phyloP scores from a whole-genome alignment of 2,329 filamentous ascomycete genomes.

The Dothistroma pini region DNA sequence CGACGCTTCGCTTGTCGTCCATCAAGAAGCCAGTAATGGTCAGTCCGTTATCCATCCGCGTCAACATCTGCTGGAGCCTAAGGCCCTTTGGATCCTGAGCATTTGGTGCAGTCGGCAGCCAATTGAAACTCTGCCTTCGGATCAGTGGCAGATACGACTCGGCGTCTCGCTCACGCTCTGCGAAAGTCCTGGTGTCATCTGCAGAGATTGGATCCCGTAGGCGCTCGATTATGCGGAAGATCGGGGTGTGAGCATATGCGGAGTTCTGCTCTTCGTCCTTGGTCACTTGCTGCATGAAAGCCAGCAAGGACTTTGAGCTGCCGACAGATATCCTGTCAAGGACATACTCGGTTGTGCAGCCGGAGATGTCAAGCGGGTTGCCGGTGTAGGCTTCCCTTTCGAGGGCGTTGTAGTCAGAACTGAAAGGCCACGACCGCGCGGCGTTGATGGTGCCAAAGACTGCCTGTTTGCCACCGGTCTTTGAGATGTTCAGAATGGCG shows the following conservation, averaged over 20 bases:
- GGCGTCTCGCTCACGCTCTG: slow-evolving; percentile 31
- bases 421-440: slow-evolving; percentile 34
- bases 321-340: slow-evolving; percentile 32
- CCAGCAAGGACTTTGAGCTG: slow-evolving; percentile 22
- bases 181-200: slow-evolving; percentile 29
- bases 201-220: slow-evolving; percentile 28
- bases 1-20: slow-evolving; percentile 32
- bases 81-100: slow-evolving; percentile 29
- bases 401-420: slow-evolving; percentile 27
- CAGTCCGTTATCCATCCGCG: slow-evolving; percentile 34
- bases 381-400: slow-evolving; percentile 30
- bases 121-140: slow-evolving; percentile 34
- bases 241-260: slow-evolving; percentile 31
- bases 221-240: slow-evolving; percentile 31
- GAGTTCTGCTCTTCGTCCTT: slow-evolving; percentile 31
- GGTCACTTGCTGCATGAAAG: slow-evolving; percentile 33
- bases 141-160: slow-evolving; percentile 31
- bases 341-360: slow-evolving; percentile 35
- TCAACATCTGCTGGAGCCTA: slow-evolving; percentile 31
- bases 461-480: slow-evolving; percentile 32
- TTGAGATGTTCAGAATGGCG: slow-evolving; percentile 29
- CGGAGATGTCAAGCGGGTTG: slow-evolving; percentile 35
- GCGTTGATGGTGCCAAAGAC: slow-evolving; percentile 35
- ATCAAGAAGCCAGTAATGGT: slow-evolving; percentile 33
- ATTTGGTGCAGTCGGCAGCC: slow-evolving; percentile 32